Base-by-base conservation (phyloP, 495 filamentous ascomycete genomes). In the Chaetomium cochliodes region DNA sequence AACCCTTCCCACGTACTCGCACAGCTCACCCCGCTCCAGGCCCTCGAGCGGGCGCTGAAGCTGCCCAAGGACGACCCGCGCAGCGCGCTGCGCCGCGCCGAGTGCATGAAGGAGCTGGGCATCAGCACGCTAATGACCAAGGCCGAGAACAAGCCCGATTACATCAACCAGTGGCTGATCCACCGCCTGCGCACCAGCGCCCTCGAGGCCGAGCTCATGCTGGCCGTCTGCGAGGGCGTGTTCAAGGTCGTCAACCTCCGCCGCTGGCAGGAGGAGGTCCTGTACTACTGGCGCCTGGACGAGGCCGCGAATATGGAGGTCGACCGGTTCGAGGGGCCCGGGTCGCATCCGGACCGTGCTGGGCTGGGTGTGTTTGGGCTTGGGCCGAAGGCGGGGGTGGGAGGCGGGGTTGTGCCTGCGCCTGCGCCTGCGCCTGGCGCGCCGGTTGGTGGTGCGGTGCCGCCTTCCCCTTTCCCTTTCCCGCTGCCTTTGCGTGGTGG, bases 111-210 rank as follows among this genome's bases (percentile, higher is more conserved):
- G 54, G 75, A 77, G 64, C 65, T 72, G 0, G 74, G 69, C 4
- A 77, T 77, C 63, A 51, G 55, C 52, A 68, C 61, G 4, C 69
- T 76, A 23, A 67, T 77, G 66, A 57, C 64, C n/a, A 68, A 69
- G 9, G 72, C 69, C 5, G 70, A 70, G 9, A 72, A 72, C 62
- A 80, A 74, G 63, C 71, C 58, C 20, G 76, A 79, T 58, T 80
- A 70, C 60, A 77, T 82, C 67, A 81, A 81, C 64, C 73, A 75
- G 54, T 82, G 80, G 80, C 68, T 82, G 5, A 74, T 81, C 33
- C 78, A 81, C 66, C 72, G 76, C 16, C 73, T 82, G 56, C 76
- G 79, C 23, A 67, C 74, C n/a, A 77, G 72, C 9, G 75, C 77
- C 1, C 65, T 81, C 69, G 78, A 81, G 68, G 77, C 72, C 5